Conservation (phyloP, 495 filamentous ascomycete species). For the Hapsidospora chrysogenum region DNA sequence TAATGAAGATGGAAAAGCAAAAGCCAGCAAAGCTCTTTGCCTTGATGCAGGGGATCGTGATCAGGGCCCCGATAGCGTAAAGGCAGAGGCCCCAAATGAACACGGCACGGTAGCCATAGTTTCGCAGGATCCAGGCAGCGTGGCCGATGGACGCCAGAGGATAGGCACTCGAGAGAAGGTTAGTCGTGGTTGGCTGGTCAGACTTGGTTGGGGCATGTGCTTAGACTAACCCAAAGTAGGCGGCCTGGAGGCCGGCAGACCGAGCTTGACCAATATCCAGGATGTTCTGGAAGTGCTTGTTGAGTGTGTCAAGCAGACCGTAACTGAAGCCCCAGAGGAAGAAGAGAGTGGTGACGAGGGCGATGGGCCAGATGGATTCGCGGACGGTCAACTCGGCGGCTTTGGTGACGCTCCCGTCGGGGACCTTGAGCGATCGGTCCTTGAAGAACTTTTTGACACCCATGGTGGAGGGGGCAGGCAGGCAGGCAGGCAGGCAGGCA, state of each 20-base stretch:
- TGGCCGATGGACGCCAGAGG: slow-evolving; percentile 30
- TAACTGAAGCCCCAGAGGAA: slow-evolving; percentile 84
- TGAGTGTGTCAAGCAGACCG: slow-evolving; percentile 44
- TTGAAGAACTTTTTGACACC: slow-evolving; percentile 14
- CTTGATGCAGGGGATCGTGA: slow-evolving; percentile 36
- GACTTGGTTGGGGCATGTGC: too few relatives aligned
- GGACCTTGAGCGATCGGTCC: slow-evolving; percentile 19
- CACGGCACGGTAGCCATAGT: slow-evolving; percentile 42
- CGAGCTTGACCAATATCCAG: slow-evolving; percentile 25
- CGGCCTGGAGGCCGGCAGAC: slow-evolving; percentile 17
- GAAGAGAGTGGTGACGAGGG: slow-evolving; percentile 61
- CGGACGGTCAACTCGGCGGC: slow-evolving; percentile 42
- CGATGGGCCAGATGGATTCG: slow-evolving; percentile 33
- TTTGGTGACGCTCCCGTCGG: slow-evolving; percentile 31
- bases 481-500: too few relatives aligned
- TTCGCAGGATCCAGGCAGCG: slow-evolving; percentile 44
- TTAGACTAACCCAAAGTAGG: slow-evolving; percentile 18
- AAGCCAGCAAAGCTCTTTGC: slow-evolving; percentile 51
- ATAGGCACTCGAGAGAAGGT: slow-evolving; percentile 29
- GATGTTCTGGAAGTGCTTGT: slow-evolving; percentile 8
- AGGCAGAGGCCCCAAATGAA: slow-evolving; percentile 28
- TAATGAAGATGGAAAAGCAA: slow-evolving; percentile 51
- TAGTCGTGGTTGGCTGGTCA: neutral
- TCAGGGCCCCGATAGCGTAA: slow-evolving; percentile 28
- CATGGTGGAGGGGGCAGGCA: too few relatives aligned